Percentiles rank a stretch among this genome's conserved stretches.
Conservation (phyloP, 2,329 filamentous ascomycete genomes). For the Trichophaea hybrida region DNA sequence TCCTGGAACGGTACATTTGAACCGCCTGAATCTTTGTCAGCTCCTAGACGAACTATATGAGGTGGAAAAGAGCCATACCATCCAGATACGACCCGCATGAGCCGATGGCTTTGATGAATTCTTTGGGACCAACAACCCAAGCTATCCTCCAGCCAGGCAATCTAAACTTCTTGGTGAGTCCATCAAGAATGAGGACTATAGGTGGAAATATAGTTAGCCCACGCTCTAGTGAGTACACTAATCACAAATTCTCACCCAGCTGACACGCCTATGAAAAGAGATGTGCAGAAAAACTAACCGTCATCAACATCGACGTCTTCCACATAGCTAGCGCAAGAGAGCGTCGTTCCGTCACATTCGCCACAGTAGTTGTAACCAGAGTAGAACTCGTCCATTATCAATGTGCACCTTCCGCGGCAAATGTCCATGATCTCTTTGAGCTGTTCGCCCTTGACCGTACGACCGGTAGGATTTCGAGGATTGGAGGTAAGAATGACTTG, state of each 20-base stretch:
- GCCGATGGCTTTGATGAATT: conserved; percentile 86
- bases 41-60: too few species aligned
- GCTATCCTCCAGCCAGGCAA: conserved; percentile 93
- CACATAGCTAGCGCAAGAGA: conserved; percentile 79
- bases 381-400: conserved; percentile 97
- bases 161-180: conserved; percentile 90
- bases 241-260: too few species aligned
- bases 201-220: not conserved
- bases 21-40: conserved; percentile 34
- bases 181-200: conserved; percentile 75
- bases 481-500: conserved; percentile 89
- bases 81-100: conserved; percentile 90
- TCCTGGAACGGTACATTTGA: conserved; percentile 94
- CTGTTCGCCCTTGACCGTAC: conserved; percentile 72
- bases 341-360: conserved; percentile 77
- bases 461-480: conserved; percentile 84
- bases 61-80: conserved; percentile 34
- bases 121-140: conserved; percentile 84
- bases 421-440: conserved; percentile 84
- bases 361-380: conserved; percentile 80
- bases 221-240: not conserved
- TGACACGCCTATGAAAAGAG: too few species aligned
- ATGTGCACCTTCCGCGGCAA: conserved; percentile 74
- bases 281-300: conserved; percentile 42
- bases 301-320: conserved; percentile 35